phyloP scores from a whole-genome alignment of 371 early-diverging fungal genomes.

The Enteropsectra breve region DNA sequence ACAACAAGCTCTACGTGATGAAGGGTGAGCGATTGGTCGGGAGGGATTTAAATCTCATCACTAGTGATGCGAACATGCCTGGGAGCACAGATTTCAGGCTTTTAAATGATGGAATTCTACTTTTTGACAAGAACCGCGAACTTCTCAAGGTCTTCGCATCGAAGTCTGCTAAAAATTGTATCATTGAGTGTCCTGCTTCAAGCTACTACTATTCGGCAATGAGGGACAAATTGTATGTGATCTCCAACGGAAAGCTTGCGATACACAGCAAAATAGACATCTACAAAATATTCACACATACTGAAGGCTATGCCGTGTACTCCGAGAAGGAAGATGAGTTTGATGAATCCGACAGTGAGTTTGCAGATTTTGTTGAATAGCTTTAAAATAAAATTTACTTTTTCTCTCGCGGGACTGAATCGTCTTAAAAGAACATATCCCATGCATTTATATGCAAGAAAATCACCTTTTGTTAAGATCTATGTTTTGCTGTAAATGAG shows the following conservation, averaged over 20 bases:
- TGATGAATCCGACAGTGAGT: background rate
- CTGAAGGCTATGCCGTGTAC: background rate
- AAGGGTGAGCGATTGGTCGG: background rate
- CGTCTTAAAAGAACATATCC: too few relatives aligned
- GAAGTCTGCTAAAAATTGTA: background rate
- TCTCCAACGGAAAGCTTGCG: background rate
- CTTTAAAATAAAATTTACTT: background rate
- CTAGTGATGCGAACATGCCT: background rate
- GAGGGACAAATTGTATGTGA: background rate
- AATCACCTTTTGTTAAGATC: too few relatives aligned
- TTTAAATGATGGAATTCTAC: background rate
- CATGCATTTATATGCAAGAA: too few relatives aligned
- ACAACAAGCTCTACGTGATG: background rate
- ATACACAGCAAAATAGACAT: background rate
- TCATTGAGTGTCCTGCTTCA: background rate
- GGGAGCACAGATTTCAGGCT: background rate
- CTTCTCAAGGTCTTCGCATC: background rate
- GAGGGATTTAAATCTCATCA: background rate
- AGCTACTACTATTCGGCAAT: background rate
- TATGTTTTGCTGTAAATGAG: too few relatives aligned
- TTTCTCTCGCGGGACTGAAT: too few relatives aligned
- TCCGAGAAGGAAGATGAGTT: conserved; percentile 6
- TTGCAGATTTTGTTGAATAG: background rate
- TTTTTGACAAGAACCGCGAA: background rate
- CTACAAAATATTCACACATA: background rate